These are phyloP conservation scores for Aspergillus sp. DNA, from an alignment of 2,329 filamentous ascomycete genomes.

Conservation along the genomic window DNA sequence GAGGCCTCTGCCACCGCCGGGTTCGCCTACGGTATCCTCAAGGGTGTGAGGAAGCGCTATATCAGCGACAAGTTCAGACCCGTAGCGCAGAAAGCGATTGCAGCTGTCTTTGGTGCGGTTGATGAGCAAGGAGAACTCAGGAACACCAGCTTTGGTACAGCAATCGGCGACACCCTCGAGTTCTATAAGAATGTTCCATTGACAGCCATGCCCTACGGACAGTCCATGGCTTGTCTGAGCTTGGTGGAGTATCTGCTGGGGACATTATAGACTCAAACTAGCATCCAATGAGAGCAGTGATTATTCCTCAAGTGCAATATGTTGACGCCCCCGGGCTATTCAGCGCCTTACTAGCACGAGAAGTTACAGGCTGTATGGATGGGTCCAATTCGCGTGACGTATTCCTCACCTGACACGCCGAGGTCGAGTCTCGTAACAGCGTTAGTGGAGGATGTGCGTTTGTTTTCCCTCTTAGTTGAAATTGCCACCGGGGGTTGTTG, in stretches of 20 bases:
- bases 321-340: too few relatives aligned
- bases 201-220: conserved; percentile 82
- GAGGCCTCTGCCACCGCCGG: conserved; percentile 78
- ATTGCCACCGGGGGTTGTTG: too few relatives aligned
- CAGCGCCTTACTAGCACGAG: too few relatives aligned
- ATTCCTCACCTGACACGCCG: too few relatives aligned
- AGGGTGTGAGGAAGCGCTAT: conserved; percentile 69
- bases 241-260: conserved; percentile 68
- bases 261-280: not conserved
- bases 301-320: not conserved
- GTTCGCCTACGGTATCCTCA: conserved; percentile 78
- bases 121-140: conserved; percentile 67
- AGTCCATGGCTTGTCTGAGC: conserved; percentile 82
- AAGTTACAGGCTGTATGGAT: too few relatives aligned
- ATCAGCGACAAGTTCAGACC: conserved; percentile 62
- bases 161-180: conserved; percentile 70
- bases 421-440: too few relatives aligned
- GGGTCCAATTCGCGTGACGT: too few relatives aligned
- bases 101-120: conserved; percentile 66
- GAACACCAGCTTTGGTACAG: conserved; percentile 76
- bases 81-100: conserved; percentile 64
- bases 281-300: not conserved
- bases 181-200: conserved; percentile 75
- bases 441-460: too few relatives aligned
- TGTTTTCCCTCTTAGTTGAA: too few relatives aligned